These are phyloP conservation scores for Elaeagnus macrophylla DNA, from an alignment of 306 rosid genomes.

Conservation along the genomic window DNA sequence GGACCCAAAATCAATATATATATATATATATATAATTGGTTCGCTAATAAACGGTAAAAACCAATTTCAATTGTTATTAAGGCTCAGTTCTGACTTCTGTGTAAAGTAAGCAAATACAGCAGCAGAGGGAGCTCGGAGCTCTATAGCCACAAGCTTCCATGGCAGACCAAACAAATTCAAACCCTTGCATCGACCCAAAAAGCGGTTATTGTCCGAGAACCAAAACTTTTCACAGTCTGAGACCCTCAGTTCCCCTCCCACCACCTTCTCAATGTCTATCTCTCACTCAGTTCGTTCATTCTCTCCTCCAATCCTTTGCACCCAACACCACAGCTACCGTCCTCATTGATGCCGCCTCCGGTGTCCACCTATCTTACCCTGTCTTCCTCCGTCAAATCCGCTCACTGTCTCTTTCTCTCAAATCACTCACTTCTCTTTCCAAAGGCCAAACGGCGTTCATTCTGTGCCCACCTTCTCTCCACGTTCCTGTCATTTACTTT, in stretches of 20 bases:
- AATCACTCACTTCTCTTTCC: slow-evolving; percentile 29
- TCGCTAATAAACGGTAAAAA: too few species aligned
- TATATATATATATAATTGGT: too few species aligned
- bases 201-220: slow-evolving; percentile 45
- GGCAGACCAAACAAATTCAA: slow-evolving; percentile 9
- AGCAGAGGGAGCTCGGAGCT: neutral
- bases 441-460: slow-evolving; percentile 68
- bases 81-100: too few species aligned
- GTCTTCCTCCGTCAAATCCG: slow-evolving; percentile 40
- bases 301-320: slow-evolving; percentile 40
- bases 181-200: slow-evolving; percentile 26
- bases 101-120: neutral
- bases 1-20: too few species aligned
- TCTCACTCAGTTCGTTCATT: slow-evolving; percentile 35
- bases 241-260: slow-evolving; percentile 58
- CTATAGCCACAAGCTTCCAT: slow-evolving; percentile 3
- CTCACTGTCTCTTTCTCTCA: slow-evolving; percentile 40
- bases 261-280: slow-evolving; percentile 53
- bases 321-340: slow-evolving; percentile 26
- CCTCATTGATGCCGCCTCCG: slow-evolving; percentile 49
- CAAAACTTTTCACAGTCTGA: slow-evolving; percentile 52
- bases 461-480: slow-evolving; percentile 51
- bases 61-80: too few species aligned
- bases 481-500: slow-evolving; percentile 68
- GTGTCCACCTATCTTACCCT: slow-evolving; percentile 39